Evolutionary conservation across 352 stramenopile species (phyloP), one percentile per base, ranked within the genome.

Genomic region (Globisporangium nodosum): DNA sequence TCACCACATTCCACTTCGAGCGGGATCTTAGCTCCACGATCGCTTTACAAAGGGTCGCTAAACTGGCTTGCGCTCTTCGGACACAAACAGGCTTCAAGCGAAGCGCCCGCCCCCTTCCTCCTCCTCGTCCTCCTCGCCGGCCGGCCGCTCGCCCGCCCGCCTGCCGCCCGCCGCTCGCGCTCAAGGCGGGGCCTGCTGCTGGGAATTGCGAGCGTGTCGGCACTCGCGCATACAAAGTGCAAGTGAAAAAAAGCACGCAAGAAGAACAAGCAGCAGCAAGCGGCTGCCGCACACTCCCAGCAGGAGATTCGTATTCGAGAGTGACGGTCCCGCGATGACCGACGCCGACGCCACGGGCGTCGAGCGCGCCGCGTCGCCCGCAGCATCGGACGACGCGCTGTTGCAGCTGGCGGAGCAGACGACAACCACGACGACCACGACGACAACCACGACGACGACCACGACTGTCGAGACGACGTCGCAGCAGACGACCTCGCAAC

Each of bases 341-440:
- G 57, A 63, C 49, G 49, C 49, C 20, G 57, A 57, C 20, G 49
- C 27, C n/a, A 63, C 57, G 27, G 33, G 49, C 7, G 12, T 52
- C 49, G 39, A 30, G 20, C 45, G n/a, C 43, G 43, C 6, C 43
- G 43, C n/a, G 43, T 20, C 33, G 8, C 33, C 33, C 33, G 8
- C 8, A 39, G 33, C 9, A 11, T 3, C 33, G 8, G 33, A 39
- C 33, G 33, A 39, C 33, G 33, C 13, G 37, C 11, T 43, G 37
- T 13, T 12, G 24, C 47, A 43, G 24, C 20, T 18, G 12, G 24
- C n/a, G 7, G 40, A 45, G 40, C n/a, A 31, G 57, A 40, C 46
- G 40, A 39, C 6, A 24, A 21, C 33, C 16, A 24, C 11, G 13
- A 20, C n/a, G 49, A 33, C 20, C 37, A 45, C 9, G 39, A 61